Conservation (phyloP, 805 yeast genomes). For the Hanseniaspora mollemarum region DNA sequence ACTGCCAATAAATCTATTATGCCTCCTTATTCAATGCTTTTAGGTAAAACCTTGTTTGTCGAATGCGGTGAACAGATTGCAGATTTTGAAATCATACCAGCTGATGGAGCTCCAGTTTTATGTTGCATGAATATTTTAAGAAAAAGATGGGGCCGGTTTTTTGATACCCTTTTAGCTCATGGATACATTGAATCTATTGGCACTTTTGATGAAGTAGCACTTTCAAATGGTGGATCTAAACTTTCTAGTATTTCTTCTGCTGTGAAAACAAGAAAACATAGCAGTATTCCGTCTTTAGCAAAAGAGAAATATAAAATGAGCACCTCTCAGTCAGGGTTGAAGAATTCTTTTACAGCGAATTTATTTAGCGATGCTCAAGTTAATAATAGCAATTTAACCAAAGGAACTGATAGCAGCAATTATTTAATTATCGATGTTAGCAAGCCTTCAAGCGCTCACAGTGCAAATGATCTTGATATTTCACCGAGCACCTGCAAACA, state of each 20-base stretch:
- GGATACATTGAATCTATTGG: conserved; percentile 50
- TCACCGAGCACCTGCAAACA: conserved; percentile 12
- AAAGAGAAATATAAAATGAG: conserved; percentile 7
- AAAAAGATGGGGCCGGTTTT: conserved; percentile 68
- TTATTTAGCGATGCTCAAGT: not conserved
- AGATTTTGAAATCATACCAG: conserved; percentile 59
- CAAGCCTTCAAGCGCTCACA: not conserved
- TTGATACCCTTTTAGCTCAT: conserved; percentile 48
- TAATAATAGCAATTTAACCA: not conserved
- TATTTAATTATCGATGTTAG: not conserved
- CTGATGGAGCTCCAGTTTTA: conserved; percentile 59
- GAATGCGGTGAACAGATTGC: conserved; percentile 51
- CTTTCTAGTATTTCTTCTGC: conserved; percentile 15
- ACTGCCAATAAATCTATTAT: conserved; percentile 58
- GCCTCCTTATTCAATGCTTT: conserved; percentile 65
- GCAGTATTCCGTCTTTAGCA: not conserved
- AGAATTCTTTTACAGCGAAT: conserved; percentile 4
- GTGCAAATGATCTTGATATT: not conserved
- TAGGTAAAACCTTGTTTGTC: conserved; percentile 65
- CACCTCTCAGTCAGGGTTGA: not conserved
- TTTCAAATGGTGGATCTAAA: conserved; percentile 7
- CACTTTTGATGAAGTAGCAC: conserved; percentile 22
- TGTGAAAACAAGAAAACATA: not conserved
- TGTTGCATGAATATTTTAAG: conserved; percentile 50
- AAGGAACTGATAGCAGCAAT: too few relatives aligned